Conservation (phyloP, 768 basidiomycete genomes). For the Obba rivulosa region DNA sequence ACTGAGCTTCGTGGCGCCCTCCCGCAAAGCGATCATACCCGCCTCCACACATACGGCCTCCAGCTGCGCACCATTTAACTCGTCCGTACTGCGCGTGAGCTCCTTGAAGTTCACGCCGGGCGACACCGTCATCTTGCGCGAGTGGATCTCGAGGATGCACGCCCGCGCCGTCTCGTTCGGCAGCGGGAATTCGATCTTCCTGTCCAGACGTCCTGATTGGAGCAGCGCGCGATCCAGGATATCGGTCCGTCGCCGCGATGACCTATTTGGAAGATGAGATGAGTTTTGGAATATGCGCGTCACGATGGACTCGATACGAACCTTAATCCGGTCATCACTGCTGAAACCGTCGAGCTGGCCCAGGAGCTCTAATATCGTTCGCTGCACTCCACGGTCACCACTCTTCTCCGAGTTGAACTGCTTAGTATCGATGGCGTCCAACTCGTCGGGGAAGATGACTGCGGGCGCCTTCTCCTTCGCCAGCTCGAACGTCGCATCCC, state of each 20-base stretch:
- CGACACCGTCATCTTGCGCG: constrained; percentile 88
- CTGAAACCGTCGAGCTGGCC: constrained; percentile 98
- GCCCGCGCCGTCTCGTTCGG: constrained; percentile 97
- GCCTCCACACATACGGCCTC: constrained; percentile 99
- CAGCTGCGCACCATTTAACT: constrained; percentile 95
- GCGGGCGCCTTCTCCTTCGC: constrained; percentile 98
- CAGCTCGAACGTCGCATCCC: constrained; percentile 95
- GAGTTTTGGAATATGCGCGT: not conserved
- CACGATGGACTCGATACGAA: constrained; percentile 22
- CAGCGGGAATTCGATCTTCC: constrained; percentile 98
- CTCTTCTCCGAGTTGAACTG: constrained; percentile 99
- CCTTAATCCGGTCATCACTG: constrained; percentile 97
- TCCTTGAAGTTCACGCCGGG: constrained; percentile 95
- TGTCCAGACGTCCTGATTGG: constrained; percentile 93
- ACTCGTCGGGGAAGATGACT: constrained; percentile 98
- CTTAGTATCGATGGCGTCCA: constrained; percentile 99
- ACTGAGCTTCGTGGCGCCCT: constrained; percentile 81
- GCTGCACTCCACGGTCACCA: constrained; percentile 98
- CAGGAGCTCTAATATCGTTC: constrained; percentile 98
- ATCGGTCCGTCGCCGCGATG: constrained; percentile 97
- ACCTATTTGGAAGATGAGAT: constrained; percentile 48
- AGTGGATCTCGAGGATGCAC: constrained; percentile 93
- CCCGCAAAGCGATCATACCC: constrained; percentile 96
- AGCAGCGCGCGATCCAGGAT: constrained; percentile 98
- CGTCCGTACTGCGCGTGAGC: constrained; percentile 92